Percentiles rank a stretch among this genome's conserved stretches.
phyloP scores from a whole-genome alignment of 768 basidiomycete genomes.

The Pleurotus citrinopileatus region DNA sequence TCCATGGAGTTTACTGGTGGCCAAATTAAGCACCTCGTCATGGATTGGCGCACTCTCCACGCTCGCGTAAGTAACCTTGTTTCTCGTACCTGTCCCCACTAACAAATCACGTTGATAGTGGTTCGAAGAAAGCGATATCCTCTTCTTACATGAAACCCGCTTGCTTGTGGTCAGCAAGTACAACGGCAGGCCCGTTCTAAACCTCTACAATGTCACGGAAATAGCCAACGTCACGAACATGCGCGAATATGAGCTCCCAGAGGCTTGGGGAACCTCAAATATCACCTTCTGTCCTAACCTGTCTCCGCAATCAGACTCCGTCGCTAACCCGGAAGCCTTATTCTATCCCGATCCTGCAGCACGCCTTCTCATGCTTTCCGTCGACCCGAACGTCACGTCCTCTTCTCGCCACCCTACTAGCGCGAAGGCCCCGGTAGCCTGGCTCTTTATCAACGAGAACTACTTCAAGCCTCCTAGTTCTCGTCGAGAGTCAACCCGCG shows the following conservation, averaged over 20 bases:
- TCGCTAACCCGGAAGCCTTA: slow-evolving; percentile 39
- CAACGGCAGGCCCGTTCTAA: slow-evolving; percentile 33
- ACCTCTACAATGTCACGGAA: slow-evolving; percentile 45
- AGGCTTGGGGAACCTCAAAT: slow-evolving; percentile 43
- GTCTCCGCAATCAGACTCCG: slow-evolving; percentile 34
- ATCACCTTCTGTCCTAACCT: slow-evolving; percentile 49
- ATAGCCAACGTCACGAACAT: slow-evolving; percentile 36
- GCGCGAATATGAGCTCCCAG: slow-evolving; percentile 57
- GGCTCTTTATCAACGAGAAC: slow-evolving; percentile 53
- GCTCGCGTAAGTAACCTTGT: slow-evolving; percentile 33
- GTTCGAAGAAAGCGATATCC: slow-evolving; percentile 46
- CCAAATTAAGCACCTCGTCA: slow-evolving; percentile 40
- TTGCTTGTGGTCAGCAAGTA: slow-evolving; percentile 40
- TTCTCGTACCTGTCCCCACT: neutral
- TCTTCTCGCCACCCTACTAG: neutral
- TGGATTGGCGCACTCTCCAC: slow-evolving; percentile 49
- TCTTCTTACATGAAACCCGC: slow-evolving; percentile 41
- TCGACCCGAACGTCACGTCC: slow-evolving; percentile 19
- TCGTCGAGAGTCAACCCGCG: slow-evolving; percentile 38
- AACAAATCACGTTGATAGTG: slow-evolving; percentile 30
- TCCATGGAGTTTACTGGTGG: slow-evolving; percentile 40
- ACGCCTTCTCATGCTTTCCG: slow-evolving; percentile 46
- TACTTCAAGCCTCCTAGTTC: slow-evolving; percentile 41
- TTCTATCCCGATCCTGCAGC: slow-evolving; percentile 55
- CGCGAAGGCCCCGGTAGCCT: slow-evolving; percentile 32